These are phyloP conservation scores for Ploettnerulaceae sp. DNA, from an alignment of 2,329 filamentous ascomycete species.

Conservation along the genomic window DNA sequence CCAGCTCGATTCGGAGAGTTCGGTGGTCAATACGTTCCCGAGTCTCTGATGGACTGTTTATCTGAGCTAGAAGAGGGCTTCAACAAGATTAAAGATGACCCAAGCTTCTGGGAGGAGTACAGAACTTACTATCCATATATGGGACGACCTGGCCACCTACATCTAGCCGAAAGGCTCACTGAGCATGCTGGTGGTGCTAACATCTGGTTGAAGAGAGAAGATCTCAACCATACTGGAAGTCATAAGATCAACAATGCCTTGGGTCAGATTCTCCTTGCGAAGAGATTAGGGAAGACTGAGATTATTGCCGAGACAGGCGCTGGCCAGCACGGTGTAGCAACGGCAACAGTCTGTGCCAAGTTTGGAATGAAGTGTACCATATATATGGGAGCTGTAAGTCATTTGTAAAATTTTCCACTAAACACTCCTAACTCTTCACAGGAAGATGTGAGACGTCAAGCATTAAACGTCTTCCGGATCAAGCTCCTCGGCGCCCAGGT, in stretches of 20 bases:
- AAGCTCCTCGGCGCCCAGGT: conserved; percentile 91
- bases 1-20: conserved; percentile 92
- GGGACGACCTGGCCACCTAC: conserved; percentile 87
- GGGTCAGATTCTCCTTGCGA: conserved; percentile 84
- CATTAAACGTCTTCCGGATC: conserved; percentile 97
- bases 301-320: conserved; percentile 98
- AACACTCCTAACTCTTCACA: conserved; percentile 18
- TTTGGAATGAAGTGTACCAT: conserved; percentile 98
- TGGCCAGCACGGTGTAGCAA: conserved; percentile 95
- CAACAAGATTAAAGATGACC: conserved; percentile 78
- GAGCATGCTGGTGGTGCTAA: conserved; percentile 86
- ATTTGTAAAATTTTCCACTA: background rate
- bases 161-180: conserved; percentile 82
- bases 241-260: conserved; percentile 99
- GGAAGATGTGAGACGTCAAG: conserved; percentile 93
- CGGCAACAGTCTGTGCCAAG: conserved; percentile 94
- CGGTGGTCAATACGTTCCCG: conserved; percentile 94
- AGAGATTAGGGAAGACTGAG: conserved; percentile 83
- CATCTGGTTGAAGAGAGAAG: conserved; percentile 97
- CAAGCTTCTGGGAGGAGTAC: conserved; percentile 95
- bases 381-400: conserved; percentile 77
- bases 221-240: conserved; percentile 94
- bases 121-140: conserved; percentile 96
- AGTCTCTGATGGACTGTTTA: conserved; percentile 96
- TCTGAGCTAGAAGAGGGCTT: conserved; percentile 88